Base-by-base conservation (phyloP, 345 rosid species). In the Gossypioides kirkii region DNA sequence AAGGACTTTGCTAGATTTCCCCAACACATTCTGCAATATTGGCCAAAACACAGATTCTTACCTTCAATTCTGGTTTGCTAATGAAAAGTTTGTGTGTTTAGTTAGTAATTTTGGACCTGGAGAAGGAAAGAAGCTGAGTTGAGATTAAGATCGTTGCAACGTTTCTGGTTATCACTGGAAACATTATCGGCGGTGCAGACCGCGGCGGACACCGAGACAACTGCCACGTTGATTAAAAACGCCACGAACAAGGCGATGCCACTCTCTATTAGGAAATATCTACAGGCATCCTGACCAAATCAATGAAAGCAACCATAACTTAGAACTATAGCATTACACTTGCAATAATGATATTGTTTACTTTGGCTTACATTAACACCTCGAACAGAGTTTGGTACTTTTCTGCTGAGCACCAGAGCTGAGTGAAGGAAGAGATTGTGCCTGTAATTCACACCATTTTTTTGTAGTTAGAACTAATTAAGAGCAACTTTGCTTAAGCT, bases 111-210 rank as follows among this genome's bases (percentile, higher is more conserved):
- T n/a, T 55, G 28, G 17, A 88, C 92, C 92, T 77, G 72, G 17
- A 90, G 92, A 26, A 90, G 88, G 75, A 90, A 90, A 50, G 92
- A 84, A 26, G 96, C 92, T 2, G 91, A 85, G 75, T 86, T 73
- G 4, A 88, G 91, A 45, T 83, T 84, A 18, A 90, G 69, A 76
- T 90, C 82, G 10, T 43, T 68, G 79, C 92, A 88, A 7, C 66
- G 73, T 10, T 81, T 59, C 1, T 43, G 42, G 18, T 8, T 52
- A 1, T 81, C 69, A 1, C 46, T 3, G 0, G 91, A 73, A 22
- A 88, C 18, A 36, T 83, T 75, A 1, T 66, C 2, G 47, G 69
- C 78, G 1, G 75, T 28, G 82, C 92, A 88, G 22, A 85, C 87
- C 0, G 84, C 50, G n/a, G 88, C 92, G 1, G 91, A 78, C 1